Conservation (phyloP, 345 rosid species). For the Jatropha curcas region DNA sequence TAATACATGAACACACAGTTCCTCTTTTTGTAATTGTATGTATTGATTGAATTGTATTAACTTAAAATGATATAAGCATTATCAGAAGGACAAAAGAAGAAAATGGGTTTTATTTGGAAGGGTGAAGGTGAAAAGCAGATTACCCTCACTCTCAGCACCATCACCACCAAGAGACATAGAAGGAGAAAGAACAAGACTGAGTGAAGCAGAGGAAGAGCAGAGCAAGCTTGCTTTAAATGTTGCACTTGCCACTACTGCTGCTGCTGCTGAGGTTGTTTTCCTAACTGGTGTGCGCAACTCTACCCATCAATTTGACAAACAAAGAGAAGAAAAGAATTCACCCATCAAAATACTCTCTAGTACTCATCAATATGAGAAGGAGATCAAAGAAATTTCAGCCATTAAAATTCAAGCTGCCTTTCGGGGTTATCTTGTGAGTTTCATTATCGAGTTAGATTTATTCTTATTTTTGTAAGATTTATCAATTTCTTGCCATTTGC, state of each 20-base stretch:
- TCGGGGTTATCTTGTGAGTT: slow-evolving; percentile 77
- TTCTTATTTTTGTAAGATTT: not conserved
- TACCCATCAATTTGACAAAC: slow-evolving; percentile 29
- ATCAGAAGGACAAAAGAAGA: slow-evolving; percentile 61
- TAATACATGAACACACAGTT: not conserved
- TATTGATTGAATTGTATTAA: slow-evolving; percentile 1
- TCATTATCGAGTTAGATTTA: not conserved
- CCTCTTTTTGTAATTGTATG: not conserved
- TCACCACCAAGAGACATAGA: slow-evolving; percentile 28
- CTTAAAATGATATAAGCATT: not conserved
- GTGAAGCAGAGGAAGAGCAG: slow-evolving; percentile 40
- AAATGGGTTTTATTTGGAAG: slow-evolving; percentile 70
- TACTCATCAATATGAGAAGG: slow-evolving; percentile 21
- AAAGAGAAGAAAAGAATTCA: slow-evolving; percentile 21
- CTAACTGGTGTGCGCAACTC: slow-evolving; percentile 36
- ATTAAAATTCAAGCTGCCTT: slow-evolving; percentile 67
- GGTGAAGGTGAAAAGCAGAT: slow-evolving; percentile 41
- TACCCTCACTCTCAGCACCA: slow-evolving; percentile 55
- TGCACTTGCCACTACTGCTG: slow-evolving; percentile 53
- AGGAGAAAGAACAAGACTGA: not conserved
- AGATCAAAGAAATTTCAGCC: slow-evolving; percentile 48
- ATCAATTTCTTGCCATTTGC: not conserved
- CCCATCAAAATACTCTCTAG: slow-evolving; percentile 9
- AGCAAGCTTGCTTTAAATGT: slow-evolving; percentile 46
- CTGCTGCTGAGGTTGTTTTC: slow-evolving; percentile 53